Evolutionary conservation across 495 filamentous ascomycete genomes (phyloP), one percentile per base, ranked within the genome.

Genomic region (Cryomyces minteri): DNA sequence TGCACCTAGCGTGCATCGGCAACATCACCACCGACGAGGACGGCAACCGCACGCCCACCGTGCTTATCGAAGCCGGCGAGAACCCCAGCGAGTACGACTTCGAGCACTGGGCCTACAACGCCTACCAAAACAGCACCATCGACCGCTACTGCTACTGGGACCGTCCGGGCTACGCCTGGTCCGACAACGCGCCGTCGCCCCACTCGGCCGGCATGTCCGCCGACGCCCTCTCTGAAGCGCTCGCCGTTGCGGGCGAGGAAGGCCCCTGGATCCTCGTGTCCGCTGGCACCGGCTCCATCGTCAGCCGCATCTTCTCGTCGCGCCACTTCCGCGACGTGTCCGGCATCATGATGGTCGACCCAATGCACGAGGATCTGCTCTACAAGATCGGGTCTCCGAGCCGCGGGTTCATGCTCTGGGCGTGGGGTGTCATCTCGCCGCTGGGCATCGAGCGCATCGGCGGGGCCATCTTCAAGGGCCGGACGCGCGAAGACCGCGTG

Each of bases 91-190:
- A 94, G 61, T 64, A 74, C 53, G 70, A 73, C 12, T 62, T 94
- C 41, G 79, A 82, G 61, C 74, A 77, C 31, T 80, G 92, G 62
- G 75, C 75, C 11, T 68, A 73, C 40, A 66, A 72, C 48, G 73
- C 79, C 0, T 70, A 81, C 48, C 62, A 67, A 32, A 82, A 84
- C 46, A 80, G 84, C 29, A 78, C 75, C 30, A 90, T 98, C 48
- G 58, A 62, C 41, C 78, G 88, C 40, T 98, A 90, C 62, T 98
- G 90, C 66, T 95, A 93, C 62, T 92, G 83, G 64, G 90, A 98
- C 55, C 81, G 90, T 18, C 90, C 90, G 1, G 90, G 90, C 1
- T 65, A 87, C 43, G 86, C 70, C 33, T 94, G 82, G 77, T 90
- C 84, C 40, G 90, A 98, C 62, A 87, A 86, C 50, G 88, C 90